A percentile compares a stretch with the other conserved stretches of the same genome.
Conservation (phyloP, 2,329 filamentous ascomycete genomes). For the Apiospora marii region DNA sequence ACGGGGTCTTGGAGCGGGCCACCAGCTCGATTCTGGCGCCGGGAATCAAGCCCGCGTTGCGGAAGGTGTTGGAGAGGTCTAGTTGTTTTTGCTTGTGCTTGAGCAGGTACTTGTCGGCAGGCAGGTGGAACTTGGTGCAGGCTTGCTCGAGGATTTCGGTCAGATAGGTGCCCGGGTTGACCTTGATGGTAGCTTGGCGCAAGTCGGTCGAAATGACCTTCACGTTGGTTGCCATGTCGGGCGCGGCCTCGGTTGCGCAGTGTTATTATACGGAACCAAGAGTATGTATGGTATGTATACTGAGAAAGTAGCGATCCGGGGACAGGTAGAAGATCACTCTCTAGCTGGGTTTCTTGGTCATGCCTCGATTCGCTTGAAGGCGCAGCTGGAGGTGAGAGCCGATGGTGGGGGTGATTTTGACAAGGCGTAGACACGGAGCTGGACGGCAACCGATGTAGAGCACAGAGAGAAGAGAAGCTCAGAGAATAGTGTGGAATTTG, state of each 20-base stretch:
- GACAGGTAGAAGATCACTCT: background rate
- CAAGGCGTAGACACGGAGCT: background rate
- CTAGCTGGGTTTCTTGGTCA: background rate
- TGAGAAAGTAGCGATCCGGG: background rate
- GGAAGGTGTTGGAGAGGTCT: conserved; percentile 84
- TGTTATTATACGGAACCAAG: background rate
- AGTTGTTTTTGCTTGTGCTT: conserved; percentile 90
- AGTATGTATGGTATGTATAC: background rate
- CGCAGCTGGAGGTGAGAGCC: background rate
- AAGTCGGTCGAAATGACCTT: conserved; percentile 85
- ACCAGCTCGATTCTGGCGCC: conserved; percentile 95
- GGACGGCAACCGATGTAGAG: background rate
- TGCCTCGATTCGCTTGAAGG: background rate
- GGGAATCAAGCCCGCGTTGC: conserved; percentile 80
- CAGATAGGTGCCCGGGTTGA: conserved; percentile 80
- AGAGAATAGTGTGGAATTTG: background rate
- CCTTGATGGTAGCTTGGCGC: conserved; percentile 82
- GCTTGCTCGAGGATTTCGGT: conserved; percentile 88
- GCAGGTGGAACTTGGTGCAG: conserved; percentile 80
- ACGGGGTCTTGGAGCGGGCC: conserved; percentile 83
- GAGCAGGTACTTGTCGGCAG: conserved; percentile 77
- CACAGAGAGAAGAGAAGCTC: too few relatives aligned
- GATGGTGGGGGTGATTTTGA: background rate
- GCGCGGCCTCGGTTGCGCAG: background rate
- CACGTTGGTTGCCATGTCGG: conserved; percentile 83